Conservation (phyloP, 192 early-diverging fungal genomes). For the Mortierella alpina region DNA sequence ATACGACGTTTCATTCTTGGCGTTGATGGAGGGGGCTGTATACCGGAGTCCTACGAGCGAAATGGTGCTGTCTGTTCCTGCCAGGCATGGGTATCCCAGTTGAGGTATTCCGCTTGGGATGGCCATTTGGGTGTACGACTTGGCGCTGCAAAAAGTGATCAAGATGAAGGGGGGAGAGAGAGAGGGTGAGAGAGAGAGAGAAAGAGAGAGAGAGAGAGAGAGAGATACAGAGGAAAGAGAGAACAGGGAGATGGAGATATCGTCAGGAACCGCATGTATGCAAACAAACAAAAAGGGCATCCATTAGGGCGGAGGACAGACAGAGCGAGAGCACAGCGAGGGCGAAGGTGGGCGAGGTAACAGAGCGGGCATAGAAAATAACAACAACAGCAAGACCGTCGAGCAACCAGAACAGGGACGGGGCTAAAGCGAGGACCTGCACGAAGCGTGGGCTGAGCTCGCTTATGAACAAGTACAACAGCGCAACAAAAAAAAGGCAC, state of each 20-base stretch:
- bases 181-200: slow-evolving; percentile 3
- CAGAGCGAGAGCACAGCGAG: no score
- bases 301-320: no score
- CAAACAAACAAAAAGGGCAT: background rate
- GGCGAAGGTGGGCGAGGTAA: no score
- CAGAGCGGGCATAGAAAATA: no score
- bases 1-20: slow-evolving; percentile 8
- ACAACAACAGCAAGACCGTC: no score
- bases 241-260: background rate
- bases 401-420: no score
- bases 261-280: background rate
- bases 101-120: slow-evolving; percentile 4
- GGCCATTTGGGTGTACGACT: background rate
- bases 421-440: no score
- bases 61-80: slow-evolving; percentile 2
- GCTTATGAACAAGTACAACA: no score
- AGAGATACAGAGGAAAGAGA: background rate
- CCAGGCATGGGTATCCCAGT: slow-evolving; percentile 50
- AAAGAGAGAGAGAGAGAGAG: background rate
- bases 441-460: no score
- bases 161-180: background rate
- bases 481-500: no score
- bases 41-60: slow-evolving; percentile 36
- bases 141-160: background rate
- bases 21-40: background rate